Conservation (phyloP, 495 filamentous ascomycete genomes). For the Penicillium coprophilum region DNA sequence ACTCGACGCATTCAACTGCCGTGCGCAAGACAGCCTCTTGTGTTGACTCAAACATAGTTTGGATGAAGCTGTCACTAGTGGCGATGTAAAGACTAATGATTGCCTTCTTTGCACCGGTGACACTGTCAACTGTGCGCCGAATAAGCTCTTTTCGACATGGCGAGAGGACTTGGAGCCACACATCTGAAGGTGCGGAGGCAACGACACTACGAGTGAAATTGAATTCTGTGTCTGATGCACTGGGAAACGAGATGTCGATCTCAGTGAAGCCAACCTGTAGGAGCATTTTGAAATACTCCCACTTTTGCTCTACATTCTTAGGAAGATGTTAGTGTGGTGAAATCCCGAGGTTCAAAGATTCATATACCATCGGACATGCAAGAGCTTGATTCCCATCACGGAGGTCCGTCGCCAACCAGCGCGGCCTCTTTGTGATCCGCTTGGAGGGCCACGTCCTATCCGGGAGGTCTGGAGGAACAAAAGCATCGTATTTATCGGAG, state of each 20-base stretch:
- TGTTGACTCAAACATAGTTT: conserved; percentile 59
- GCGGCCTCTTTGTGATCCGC: conserved; percentile 36
- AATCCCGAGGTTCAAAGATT: conserved; percentile 19
- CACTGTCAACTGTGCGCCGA: conserved; percentile 71
- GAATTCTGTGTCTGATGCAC: conserved; percentile 82
- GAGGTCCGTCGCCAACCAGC: conserved; percentile 76
- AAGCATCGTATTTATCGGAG: conserved; percentile 11
- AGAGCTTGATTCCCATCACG: conserved; percentile 78
- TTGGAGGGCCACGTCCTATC: conserved; percentile 9
- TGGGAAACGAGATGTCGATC: conserved; percentile 87
- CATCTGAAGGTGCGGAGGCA: conserved; percentile 75
- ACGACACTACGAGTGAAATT: conserved; percentile 76
- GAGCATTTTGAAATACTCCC: conserved; percentile 81
- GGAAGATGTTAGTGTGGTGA: not conserved
- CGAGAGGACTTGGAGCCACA: conserved; percentile 84
- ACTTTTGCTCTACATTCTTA: conserved; percentile 69
- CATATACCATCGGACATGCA: conserved; percentile 68
- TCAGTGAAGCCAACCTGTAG: conserved; percentile 85
- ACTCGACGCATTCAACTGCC: conserved; percentile 63
- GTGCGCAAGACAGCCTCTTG: conserved; percentile 70
- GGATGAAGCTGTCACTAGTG: conserved; percentile 44
- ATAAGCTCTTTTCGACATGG: conserved; percentile 87
- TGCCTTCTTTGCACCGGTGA: conserved; percentile 80
- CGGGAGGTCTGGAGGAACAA: conserved; percentile 5
- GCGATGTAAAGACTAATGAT: conserved; percentile 85